Conservation (phyloP, 2,329 filamentous ascomycete genomes). For the Epichloe amarillans region DNA sequence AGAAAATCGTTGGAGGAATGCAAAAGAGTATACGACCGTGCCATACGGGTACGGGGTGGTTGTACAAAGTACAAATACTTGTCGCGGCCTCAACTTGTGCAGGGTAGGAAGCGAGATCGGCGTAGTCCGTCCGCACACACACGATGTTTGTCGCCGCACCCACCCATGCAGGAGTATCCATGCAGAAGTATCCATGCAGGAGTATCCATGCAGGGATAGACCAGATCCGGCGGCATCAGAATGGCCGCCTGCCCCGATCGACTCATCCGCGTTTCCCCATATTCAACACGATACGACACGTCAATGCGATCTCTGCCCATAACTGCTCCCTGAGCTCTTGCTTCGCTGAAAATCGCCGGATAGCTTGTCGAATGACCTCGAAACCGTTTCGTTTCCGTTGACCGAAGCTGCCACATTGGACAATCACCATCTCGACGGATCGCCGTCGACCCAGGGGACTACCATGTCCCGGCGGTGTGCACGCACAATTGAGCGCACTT, state of each 20-base stretch:
- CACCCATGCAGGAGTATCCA: too few relatives aligned
- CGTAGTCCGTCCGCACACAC: too few relatives aligned
- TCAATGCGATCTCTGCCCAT: not conserved
- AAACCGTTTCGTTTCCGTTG: not conserved
- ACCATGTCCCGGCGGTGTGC: conserved; percentile 49
- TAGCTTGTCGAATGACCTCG: not conserved
- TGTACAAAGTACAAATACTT: too few relatives aligned
- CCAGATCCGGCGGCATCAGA: not conserved
- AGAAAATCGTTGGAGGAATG: too few relatives aligned
- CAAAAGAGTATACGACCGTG: too few relatives aligned
- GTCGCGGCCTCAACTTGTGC: too few relatives aligned
- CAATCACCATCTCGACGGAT: conserved; percentile 6
- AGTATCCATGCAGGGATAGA: too few relatives aligned
- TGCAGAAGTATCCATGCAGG: too few relatives aligned
- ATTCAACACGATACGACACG: not conserved
- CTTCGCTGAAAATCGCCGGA: not conserved
- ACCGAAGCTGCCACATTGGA: conserved; percentile 7
- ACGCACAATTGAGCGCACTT: conserved; percentile 64
- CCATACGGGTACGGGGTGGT: too few relatives aligned
- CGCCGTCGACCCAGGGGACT: conserved; percentile 6
- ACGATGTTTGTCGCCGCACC: too few relatives aligned
- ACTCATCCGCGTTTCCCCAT: not conserved
- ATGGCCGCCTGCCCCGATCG: not conserved
- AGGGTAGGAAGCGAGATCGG: too few relatives aligned
- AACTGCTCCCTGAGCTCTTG: not conserved